Evolutionary conservation across 2,329 filamentous ascomycete species (phyloP).

Genomic region (Curvularia lunata): DNA sequence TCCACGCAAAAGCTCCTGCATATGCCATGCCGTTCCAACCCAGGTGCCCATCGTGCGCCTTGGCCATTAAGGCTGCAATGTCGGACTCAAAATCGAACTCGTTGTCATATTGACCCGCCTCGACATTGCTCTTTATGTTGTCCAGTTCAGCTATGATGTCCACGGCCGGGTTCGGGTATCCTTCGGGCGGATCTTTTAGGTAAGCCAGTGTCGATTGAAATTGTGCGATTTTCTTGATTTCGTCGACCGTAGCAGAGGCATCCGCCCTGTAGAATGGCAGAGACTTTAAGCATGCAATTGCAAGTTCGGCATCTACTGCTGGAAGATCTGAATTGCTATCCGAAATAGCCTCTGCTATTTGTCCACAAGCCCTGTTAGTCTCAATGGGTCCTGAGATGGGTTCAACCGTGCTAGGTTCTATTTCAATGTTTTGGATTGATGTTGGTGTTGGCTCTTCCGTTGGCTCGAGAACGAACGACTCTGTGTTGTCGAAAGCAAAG

Average conservation of each 20-base stretch:
- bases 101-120: constrained; percentile 43
- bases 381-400: constrained; percentile 39
- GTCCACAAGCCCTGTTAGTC: constrained; percentile 39
- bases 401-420: constrained; percentile 36
- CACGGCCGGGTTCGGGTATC: constrained; percentile 48
- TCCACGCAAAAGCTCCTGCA: constrained; percentile 46
- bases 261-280: constrained; percentile 41
- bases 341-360: constrained; percentile 29
- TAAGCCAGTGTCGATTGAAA: constrained; percentile 53
- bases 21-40: constrained; percentile 46
- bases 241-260: constrained; percentile 37
- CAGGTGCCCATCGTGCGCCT: constrained; percentile 48
- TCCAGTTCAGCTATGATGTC: constrained; percentile 49
- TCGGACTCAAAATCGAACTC: constrained; percentile 53
- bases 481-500: constrained; percentile 16
- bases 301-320: constrained; percentile 43
- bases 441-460: constrained; percentile 16
- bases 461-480: constrained; percentile 10
- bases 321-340: constrained; percentile 21
- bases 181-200: constrained; percentile 48
- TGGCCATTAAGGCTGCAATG: constrained; percentile 39
- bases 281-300: constrained; percentile 46
- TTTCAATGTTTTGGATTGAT: constrained; percentile 27
- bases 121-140: constrained; percentile 42
- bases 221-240: constrained; percentile 45